Evolutionary conservation across 202 grass and related monocot genomes (phyloP), one percentile per base, ranked within the genome.

Genomic region (Alloteropsis angusta): DNA sequence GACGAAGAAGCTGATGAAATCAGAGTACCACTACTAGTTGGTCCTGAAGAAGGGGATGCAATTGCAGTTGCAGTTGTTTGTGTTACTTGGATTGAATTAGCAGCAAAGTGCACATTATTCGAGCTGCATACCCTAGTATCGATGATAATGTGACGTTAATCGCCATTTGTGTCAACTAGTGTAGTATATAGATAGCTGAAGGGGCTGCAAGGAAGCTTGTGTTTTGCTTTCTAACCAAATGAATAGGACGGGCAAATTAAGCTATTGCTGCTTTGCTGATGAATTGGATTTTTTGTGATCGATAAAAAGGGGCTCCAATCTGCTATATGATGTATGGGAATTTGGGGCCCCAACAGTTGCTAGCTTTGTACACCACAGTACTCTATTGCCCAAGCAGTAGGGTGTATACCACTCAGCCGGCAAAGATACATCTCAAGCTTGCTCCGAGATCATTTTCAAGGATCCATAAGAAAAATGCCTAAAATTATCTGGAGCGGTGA

Each of bases 401-500:
- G 49, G 18, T 17, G 5, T 41, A 77, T 10, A 47, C 53, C 15
- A 55, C 56, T 46, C 38, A 12, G 14, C 79, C 47, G 16, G 26
- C 84, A 60, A 38, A 61, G 11, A 18, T 57, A 37, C 42, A 72
- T 30, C 5, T 52, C 77, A 28, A 85, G 65, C 14, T 73, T 15
- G 16, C 38, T 41, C 38, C n/a, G 19, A 68, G 71, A 83, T 79
- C 85, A 39, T n/a, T 71, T 61, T 72, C 53, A 54, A 66, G 82
- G 47, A 86, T 79, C 4, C 67, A 86, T 21, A 50, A 55, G 23
- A 75, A 50, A 26, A 89, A 62, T 48, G 46, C 15, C 4, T 48
- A 13, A 6, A 70, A 68, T 10, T 80, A 91, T 72, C 50, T 89
- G 86, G 75, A 91, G 17, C 87, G 81, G 17, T 48, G 46, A 48